Conservation (phyloP, 768 basidiomycete species). For the Mycena venus region DNA sequence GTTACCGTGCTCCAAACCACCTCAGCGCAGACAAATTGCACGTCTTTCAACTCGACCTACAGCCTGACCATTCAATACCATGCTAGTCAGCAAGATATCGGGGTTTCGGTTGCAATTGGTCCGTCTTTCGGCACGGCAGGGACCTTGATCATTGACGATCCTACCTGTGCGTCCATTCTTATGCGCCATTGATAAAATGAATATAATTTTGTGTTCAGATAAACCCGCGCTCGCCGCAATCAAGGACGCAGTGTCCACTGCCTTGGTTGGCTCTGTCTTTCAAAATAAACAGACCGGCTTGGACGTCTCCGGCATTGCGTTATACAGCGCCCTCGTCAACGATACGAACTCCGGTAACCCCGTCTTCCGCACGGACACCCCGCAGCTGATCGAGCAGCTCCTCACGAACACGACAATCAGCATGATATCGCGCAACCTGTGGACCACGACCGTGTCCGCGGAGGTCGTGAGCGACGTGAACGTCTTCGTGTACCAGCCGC, state of each 20-base stretch:
- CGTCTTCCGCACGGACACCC: constrained; percentile 1
- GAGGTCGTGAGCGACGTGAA: not conserved
- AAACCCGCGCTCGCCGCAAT: constrained; percentile 4
- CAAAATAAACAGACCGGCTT: not conserved
- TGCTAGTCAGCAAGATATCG: not conserved
- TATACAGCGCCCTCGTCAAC: constrained; percentile 13
- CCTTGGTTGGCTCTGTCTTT: not conserved
- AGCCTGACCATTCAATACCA: not conserved
- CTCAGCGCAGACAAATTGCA: constrained; percentile 6
- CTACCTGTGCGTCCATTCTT: constrained; percentile 5
- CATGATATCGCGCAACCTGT: constrained; percentile 2
- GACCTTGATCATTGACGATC: constrained; percentile 1
- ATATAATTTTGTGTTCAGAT: not conserved
- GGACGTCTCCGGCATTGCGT: not conserved
- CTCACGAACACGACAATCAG: constrained; percentile 20
- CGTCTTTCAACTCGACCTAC: constrained; percentile 12
- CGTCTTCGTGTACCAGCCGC: constrained; percentile 10
- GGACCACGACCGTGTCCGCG: not conserved
- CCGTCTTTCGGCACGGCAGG: not conserved
- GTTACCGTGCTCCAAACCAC: not conserved
- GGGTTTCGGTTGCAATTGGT: not conserved
- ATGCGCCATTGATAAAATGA: not conserved
- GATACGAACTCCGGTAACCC: not conserved
- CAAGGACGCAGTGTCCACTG: constrained; percentile 8
- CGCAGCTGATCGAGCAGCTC: constrained; percentile 13